phyloP scores from a whole-genome alignment of 495 filamentous ascomycete genomes.

The Aspergillus asperescens region DNA sequence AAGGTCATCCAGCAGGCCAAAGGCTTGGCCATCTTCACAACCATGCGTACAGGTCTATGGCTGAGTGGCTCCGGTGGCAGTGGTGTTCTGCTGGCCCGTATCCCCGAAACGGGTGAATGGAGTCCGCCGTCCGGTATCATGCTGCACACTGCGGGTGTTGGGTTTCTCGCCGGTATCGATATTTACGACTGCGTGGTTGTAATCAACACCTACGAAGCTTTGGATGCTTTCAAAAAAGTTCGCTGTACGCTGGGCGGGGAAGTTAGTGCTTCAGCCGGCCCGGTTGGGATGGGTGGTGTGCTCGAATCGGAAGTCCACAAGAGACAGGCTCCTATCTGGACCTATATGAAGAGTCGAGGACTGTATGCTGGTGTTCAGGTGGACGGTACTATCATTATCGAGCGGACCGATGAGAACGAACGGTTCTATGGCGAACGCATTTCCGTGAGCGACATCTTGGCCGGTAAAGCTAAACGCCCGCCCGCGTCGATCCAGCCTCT shows the following conservation, averaged over 20 bases:
- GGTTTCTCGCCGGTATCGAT: slow-evolving; percentile 86
- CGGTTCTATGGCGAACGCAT: slow-evolving; percentile 73
- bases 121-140: slow-evolving; percentile 83
- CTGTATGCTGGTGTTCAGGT: slow-evolving; percentile 77
- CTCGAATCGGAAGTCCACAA: slow-evolving; percentile 70
- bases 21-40: slow-evolving; percentile 85
- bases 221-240: slow-evolving; percentile 74
- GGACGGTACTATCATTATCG: slow-evolving; percentile 78
- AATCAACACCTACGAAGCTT: slow-evolving; percentile 74
- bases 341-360: slow-evolving; percentile 82
- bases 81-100: slow-evolving; percentile 73
- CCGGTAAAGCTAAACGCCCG: slow-evolving; percentile 67
- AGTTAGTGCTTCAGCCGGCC: slow-evolving; percentile 70
- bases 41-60: slow-evolving; percentile 90
- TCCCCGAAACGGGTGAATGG: slow-evolving; percentile 74
- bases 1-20: slow-evolving; percentile 79
- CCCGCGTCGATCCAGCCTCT: slow-evolving; percentile 60
- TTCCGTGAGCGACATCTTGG: slow-evolving; percentile 72
- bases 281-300: slow-evolving; percentile 67
- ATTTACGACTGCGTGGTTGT: slow-evolving; percentile 91
- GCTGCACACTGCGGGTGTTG: slow-evolving; percentile 77
- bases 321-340: slow-evolving; percentile 70
- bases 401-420: slow-evolving; percentile 85
- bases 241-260: slow-evolving; percentile 75
- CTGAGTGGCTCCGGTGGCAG: slow-evolving; percentile 77